phyloP scores from a whole-genome alignment of 2,329 filamentous ascomycete species.

The Helotiales sp. region DNA sequence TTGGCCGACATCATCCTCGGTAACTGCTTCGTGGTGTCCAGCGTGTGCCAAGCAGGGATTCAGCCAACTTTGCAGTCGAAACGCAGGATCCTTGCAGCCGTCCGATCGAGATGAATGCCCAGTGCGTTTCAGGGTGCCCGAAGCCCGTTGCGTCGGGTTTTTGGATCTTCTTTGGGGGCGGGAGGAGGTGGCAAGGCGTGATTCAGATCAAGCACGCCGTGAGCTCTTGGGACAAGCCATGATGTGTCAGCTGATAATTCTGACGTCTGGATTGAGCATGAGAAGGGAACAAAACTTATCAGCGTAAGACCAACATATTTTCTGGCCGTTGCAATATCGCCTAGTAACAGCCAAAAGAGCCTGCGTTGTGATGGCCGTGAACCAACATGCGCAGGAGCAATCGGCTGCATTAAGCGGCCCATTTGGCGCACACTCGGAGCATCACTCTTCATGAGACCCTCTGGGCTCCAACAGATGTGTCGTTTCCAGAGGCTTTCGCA shows the following conservation, averaged over 20 bases:
- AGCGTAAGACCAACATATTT: neutral
- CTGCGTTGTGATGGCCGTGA: no score
- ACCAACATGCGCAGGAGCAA: no score
- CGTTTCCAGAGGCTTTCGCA: no score
- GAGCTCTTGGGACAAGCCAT: neutral
- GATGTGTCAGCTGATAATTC: neutral
- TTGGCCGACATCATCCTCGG: slow-evolving; percentile 1
- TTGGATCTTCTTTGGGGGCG: neutral
- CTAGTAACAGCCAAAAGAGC: neutral
- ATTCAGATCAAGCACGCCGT: neutral
- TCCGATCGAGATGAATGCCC: slow-evolving; percentile 25
- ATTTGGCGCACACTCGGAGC: no score
- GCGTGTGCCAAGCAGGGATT: slow-evolving; percentile 4
- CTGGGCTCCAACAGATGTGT: no score
- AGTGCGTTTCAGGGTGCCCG: slow-evolving; percentile 24
- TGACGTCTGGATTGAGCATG: neutral
- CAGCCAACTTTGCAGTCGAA: slow-evolving; percentile 20
- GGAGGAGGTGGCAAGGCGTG: neutral
- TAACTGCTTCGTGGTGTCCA: no score
- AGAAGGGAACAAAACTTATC: neutral
- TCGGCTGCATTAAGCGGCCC: no score
- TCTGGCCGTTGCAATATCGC: neutral
- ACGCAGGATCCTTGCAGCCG: slow-evolving; percentile 11
- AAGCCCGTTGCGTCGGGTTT: slow-evolving; percentile 19
- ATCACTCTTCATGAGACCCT: no score